Conservation (phyloP, 257 asterid genomes). For the Salvia rosmarinus region DNA sequence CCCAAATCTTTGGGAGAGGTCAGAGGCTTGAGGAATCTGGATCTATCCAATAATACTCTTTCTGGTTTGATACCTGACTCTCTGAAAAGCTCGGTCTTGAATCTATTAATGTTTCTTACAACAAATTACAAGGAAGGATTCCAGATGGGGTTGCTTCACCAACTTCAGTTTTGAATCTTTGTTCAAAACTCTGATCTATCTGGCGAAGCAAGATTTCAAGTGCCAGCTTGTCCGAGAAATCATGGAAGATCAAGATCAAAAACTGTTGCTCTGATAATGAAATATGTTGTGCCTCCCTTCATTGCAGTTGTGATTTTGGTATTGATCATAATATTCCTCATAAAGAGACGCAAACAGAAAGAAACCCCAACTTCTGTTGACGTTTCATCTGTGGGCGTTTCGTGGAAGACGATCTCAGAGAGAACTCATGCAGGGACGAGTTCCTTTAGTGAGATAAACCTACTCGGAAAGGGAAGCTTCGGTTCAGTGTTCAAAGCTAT, state of each 20-base stretch:
- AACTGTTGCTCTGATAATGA: not conserved
- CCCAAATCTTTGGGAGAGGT: constrained; percentile 16
- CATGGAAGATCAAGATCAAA: not conserved
- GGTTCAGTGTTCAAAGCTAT: constrained; percentile 13
- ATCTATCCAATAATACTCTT: constrained; percentile 4
- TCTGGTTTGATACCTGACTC: constrained; percentile 7
- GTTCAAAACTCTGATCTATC: constrained; percentile 1
- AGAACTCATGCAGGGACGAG: constrained; percentile 3
- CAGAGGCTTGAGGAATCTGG: not conserved
- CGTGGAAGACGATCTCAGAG: constrained; percentile 6
- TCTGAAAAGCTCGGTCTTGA: not conserved
- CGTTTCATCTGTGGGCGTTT: not conserved
- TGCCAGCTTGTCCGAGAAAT: not conserved
- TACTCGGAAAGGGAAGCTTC: not conserved
- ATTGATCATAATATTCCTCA: not conserved
- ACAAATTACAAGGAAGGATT: constrained; percentile 14
- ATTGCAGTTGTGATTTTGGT: not conserved
- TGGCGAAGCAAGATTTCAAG: not conserved
- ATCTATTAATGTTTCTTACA: constrained; percentile 19
- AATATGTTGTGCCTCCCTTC: not conserved
- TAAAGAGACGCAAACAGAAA: not conserved
- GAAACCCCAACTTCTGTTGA: not conserved
- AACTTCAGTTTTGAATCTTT: not conserved
- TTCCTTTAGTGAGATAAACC: not conserved
- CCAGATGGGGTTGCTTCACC: not conserved